Percentiles rank a stretch among this genome's conserved stretches.
Evolutionary conservation across 208 protist genomes (phyloP).

Genomic region (Leishmania turanica): DNA sequence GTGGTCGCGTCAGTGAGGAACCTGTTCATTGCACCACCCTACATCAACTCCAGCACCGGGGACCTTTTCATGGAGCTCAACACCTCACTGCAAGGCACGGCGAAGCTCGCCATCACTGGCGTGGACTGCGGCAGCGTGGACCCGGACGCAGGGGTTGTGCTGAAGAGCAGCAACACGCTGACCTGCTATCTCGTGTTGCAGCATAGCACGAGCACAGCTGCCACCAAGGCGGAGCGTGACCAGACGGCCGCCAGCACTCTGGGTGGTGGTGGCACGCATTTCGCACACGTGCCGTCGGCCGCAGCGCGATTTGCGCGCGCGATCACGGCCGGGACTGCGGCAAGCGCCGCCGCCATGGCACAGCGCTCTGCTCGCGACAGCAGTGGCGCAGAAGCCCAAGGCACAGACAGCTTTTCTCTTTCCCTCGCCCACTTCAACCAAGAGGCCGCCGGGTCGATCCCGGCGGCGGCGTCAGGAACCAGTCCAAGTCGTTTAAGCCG

Average conservation of each 20-base stretch:
- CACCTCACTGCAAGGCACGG: conserved; percentile 48
- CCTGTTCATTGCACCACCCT: conserved; percentile 44
- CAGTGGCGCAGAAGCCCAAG: conserved; percentile 5
- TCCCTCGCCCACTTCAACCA: conserved; percentile 35
- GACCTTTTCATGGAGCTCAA: conserved; percentile 60
- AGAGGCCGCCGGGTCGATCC: conserved; percentile 10
- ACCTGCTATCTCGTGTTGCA: conserved; percentile 29
- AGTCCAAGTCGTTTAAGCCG: neutral
- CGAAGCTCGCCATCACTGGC: conserved; percentile 43
- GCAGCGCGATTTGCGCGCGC: conserved; percentile 6
- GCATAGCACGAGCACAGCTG: conserved; percentile 21
- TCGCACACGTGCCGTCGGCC: conserved; percentile 21
- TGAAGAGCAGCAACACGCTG: conserved; percentile 53
- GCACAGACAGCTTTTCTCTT: conserved; percentile 19
- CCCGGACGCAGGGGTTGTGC: conserved; percentile 23
- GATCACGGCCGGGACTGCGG: neutral
- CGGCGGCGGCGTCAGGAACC: neutral
- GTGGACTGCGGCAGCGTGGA: conserved; percentile 62
- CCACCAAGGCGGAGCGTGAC: conserved; percentile 4
- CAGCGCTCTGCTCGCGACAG: conserved; percentile 1
- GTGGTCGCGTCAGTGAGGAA: conserved; percentile 37
- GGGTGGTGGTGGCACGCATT: neutral
- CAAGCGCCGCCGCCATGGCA: neutral
- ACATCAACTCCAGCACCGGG: conserved; percentile 38
- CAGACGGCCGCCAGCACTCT: conserved; percentile 2